A percentile compares a stretch with the other conserved stretches of the same genome.
Conservation (phyloP, 495 filamentous ascomycete species). For the Neurospora cerealis region DNA sequence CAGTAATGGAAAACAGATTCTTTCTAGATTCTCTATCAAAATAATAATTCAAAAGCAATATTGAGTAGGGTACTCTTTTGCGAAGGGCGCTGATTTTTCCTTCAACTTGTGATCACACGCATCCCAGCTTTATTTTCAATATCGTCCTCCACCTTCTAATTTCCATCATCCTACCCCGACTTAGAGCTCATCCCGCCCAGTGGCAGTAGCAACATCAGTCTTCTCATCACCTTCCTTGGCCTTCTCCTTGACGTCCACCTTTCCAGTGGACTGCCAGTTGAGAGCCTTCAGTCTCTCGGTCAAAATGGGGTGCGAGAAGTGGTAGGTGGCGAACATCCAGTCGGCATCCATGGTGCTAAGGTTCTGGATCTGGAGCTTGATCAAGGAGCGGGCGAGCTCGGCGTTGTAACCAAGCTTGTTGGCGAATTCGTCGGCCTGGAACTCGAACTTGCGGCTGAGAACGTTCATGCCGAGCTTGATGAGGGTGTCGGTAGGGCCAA, state of each 20-base stretch:
- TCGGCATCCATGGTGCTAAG: slow-evolving; percentile 98
- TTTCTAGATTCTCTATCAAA: background rate
- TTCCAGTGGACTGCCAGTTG: slow-evolving; percentile 53
- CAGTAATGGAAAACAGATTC: background rate
- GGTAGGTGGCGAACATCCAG: slow-evolving; percentile 94
- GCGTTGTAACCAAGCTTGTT: slow-evolving; percentile 72
- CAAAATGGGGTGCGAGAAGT: slow-evolving; percentile 95
- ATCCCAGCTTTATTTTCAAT: background rate
- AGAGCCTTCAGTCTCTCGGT: slow-evolving; percentile 86
- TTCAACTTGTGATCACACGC: background rate
- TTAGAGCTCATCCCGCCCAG: slow-evolving; percentile 29
- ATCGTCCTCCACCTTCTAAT: background rate
- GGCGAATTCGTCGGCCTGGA: slow-evolving; percentile 89
- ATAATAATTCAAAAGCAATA: background rate
- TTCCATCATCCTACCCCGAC: background rate
- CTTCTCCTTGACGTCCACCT: slow-evolving; percentile 31
- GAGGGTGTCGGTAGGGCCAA: slow-evolving; percentile 82
- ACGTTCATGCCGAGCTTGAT: slow-evolving; percentile 95
- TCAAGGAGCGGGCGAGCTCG: slow-evolving; percentile 74
- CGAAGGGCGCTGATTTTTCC: background rate
- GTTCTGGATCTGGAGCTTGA: slow-evolving; percentile 98
- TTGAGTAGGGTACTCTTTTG: background rate
- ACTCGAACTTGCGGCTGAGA: slow-evolving; percentile 86
- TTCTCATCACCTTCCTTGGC: slow-evolving; percentile 18
- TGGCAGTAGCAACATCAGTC: slow-evolving; percentile 22